phyloP scores from a whole-genome alignment of 2,329 filamentous ascomycete genomes.

The Aureobasidium vineae region DNA sequence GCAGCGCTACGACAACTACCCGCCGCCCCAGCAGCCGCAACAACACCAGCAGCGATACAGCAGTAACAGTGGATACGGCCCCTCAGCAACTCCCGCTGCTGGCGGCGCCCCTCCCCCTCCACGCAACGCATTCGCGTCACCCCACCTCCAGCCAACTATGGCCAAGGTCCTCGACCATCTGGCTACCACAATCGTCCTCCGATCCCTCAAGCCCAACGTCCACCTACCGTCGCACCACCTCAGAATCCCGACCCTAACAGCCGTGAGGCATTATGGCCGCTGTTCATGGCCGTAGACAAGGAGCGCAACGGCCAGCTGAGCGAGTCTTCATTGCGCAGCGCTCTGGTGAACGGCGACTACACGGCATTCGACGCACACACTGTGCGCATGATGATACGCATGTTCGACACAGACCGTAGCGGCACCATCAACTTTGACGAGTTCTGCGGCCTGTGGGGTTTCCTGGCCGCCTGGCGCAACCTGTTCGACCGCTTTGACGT shows the following conservation, averaged over 20 bases:
- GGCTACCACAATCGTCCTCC: slow-evolving; percentile 64
- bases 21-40: slow-evolving; percentile 33
- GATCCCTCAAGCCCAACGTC: slow-evolving; percentile 49
- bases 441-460: slow-evolving; percentile 95
- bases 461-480: slow-evolving; percentile 87
- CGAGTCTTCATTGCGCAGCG: slow-evolving; percentile 80
- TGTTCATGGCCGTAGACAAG: slow-evolving; percentile 91
- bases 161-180: slow-evolving; percentile 56
- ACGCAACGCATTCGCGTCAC: slow-evolving; percentile 43
- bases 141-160: slow-evolving; percentile 53
- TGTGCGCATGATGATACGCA: slow-evolving; percentile 98
- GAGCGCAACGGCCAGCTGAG: slow-evolving; percentile 77
- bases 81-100: slow-evolving; percentile 31
- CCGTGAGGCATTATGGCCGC: slow-evolving; percentile 68
- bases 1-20: slow-evolving; percentile 18
- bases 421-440: slow-evolving; percentile 92
- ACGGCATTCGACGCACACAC: slow-evolving; percentile 90
- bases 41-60: slow-evolving; percentile 38
- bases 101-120: slow-evolving; percentile 27
- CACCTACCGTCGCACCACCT: slow-evolving; percentile 49
- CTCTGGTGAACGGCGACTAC: slow-evolving; percentile 95
- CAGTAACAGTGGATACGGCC: slow-evolving; percentile 42
- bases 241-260: slow-evolving; percentile 60
- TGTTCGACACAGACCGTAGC: slow-evolving; percentile 92
- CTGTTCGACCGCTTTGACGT: slow-evolving; percentile 95